Percentiles rank a stretch among this genome's conserved stretches.
Conservation (phyloP, 1,139 yeast genomes). For the Diutina rugosa region DNA sequence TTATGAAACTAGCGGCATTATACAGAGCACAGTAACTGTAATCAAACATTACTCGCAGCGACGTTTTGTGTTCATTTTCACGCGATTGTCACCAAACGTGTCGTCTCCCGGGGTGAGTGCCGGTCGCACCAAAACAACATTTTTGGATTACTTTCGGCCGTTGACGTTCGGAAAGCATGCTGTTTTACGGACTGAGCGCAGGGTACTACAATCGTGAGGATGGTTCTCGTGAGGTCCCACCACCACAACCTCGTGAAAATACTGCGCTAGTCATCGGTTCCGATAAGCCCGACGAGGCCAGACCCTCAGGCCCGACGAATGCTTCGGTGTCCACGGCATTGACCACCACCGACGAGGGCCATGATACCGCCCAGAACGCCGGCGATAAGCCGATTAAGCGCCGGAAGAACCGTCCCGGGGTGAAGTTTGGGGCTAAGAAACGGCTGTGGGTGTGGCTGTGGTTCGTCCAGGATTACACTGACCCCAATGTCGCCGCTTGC, state of each 20-base stretch:
- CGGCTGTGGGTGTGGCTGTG: conserved; percentile 53
- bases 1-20: background rate
- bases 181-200: background rate
- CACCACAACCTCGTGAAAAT: background rate
- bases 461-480: conserved; percentile 37
- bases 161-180: background rate
- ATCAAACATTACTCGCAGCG: background rate
- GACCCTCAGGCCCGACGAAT: background rate
- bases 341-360: background rate
- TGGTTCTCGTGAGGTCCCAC: background rate
- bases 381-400: background rate
- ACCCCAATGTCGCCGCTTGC: conserved; percentile 41
- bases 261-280: background rate
- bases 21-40: background rate
- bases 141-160: background rate
- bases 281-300: background rate
- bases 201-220: background rate
- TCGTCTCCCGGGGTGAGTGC: background rate
- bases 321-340: background rate
- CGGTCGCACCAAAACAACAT: background rate
- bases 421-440: conserved; percentile 44
- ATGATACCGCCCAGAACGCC: background rate
- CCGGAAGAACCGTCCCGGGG: conserved; percentile 21
- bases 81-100: background rate
- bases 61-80: background rate